phyloP scores from a whole-genome alignment of 2,329 filamentous ascomycete species.

The Sphaceloma murrayae region DNA sequence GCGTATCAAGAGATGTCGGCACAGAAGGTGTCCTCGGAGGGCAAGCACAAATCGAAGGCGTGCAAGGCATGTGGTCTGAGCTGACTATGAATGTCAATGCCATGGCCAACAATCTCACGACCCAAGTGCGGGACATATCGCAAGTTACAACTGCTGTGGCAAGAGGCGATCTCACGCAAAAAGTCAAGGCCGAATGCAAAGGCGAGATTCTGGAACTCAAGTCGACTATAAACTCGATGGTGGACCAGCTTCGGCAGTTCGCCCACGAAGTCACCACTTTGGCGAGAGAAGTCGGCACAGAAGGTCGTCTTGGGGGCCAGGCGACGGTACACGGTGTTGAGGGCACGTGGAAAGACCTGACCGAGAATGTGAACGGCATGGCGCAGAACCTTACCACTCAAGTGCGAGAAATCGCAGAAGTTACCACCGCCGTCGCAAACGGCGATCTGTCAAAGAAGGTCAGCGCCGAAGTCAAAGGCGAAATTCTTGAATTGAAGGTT shows the following conservation, averaged over 20 bases:
- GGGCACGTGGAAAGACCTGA: conserved; percentile 45
- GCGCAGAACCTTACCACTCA: conserved; percentile 44
- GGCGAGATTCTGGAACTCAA: conserved; percentile 45
- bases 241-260: conserved; percentile 44
- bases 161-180: conserved; percentile 42
- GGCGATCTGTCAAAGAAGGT: conserved; percentile 45
- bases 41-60: conserved; percentile 55
- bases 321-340: conserved; percentile 45
- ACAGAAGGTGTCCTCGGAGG: conserved; percentile 55
- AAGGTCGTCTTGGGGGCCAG: conserved; percentile 43
- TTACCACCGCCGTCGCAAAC: conserved; percentile 44
- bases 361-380: conserved; percentile 47
- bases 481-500: conserved; percentile 61
- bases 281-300: conserved; percentile 44
- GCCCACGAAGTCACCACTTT: conserved; percentile 46
- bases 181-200: conserved; percentile 44
- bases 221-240: conserved; percentile 45
- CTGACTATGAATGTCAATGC: conserved; percentile 49
- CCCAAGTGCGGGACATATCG: conserved; percentile 45
- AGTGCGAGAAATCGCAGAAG: conserved; percentile 45
- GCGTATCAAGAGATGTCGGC: conserved; percentile 55
- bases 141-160: conserved; percentile 45
- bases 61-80: conserved; percentile 58
- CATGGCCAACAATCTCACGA: conserved; percentile 45
- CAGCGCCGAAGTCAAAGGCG: conserved; percentile 43